These are phyloP conservation scores for Excoecaria cochinchinensis DNA, from an alignment of 345 rosid species.

Conservation along the genomic window DNA sequence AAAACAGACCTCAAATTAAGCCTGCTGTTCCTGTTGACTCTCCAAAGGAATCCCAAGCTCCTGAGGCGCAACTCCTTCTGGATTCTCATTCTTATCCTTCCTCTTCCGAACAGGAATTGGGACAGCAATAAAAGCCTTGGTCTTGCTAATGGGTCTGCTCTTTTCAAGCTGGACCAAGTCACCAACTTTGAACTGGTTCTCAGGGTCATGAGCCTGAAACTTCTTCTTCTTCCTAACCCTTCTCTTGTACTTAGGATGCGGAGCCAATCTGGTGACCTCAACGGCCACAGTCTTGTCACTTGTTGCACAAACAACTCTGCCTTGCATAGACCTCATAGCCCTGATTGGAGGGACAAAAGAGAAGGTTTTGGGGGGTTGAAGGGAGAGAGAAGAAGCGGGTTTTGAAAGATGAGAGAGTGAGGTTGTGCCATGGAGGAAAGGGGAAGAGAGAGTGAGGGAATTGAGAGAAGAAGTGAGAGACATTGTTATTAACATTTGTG, in stretches of 20 bases:
- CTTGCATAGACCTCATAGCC: slow-evolving; percentile 75
- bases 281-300: slow-evolving; percentile 87
- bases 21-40: slow-evolving; percentile 48
- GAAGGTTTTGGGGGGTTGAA: slow-evolving; percentile 9
- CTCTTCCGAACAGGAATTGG: slow-evolving; percentile 36
- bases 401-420: slow-evolving; percentile 47
- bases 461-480: slow-evolving; percentile 41
- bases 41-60: slow-evolving; percentile 73
- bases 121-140: slow-evolving; percentile 65
- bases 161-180: slow-evolving; percentile 69
- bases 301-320: slow-evolving; percentile 77
- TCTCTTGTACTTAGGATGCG: slow-evolving; percentile 85
- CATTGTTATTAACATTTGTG: slow-evolving; percentile 2
- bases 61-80: slow-evolving; percentile 11
- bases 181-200: slow-evolving; percentile 71
- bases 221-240: slow-evolving; percentile 86
- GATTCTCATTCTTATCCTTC: slow-evolving; percentile 27
- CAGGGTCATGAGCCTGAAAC: slow-evolving; percentile 93
- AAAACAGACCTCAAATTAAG: slow-evolving; percentile 20
- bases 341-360: slow-evolving; percentile 45
- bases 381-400: slow-evolving; percentile 32
- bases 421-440: slow-evolving; percentile 55
- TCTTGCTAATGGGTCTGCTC: slow-evolving; percentile 87
- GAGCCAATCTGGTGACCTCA: slow-evolving; percentile 69
- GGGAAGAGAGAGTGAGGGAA: slow-evolving; percentile 42